phyloP scores from a whole-genome alignment of 2,329 filamentous ascomycete species.

The Ophiostoma angusticollis region DNA sequence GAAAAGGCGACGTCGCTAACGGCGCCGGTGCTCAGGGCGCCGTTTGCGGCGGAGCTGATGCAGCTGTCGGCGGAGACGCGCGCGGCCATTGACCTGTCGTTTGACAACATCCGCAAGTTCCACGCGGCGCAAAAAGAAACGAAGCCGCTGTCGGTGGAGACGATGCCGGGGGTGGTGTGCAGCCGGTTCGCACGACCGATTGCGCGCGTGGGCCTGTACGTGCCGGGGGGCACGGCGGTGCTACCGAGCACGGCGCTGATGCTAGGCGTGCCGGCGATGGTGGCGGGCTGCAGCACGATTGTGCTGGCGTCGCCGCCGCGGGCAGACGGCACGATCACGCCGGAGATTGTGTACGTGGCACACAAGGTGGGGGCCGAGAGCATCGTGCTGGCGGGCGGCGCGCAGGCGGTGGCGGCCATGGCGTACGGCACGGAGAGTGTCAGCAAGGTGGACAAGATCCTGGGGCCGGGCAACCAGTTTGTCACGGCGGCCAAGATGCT shows the following conservation, averaged over 20 bases:
- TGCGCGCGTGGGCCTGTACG: slow-evolving; percentile 89
- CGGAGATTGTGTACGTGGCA: slow-evolving; percentile 93
- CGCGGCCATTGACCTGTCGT: slow-evolving; percentile 85
- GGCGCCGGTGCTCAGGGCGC: slow-evolving; percentile 78
- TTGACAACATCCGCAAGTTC: slow-evolving; percentile 88
- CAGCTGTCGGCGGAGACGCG: slow-evolving; percentile 70
- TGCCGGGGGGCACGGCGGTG: slow-evolving; percentile 94
- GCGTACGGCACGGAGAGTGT: slow-evolving; percentile 93
- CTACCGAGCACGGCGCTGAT: slow-evolving; percentile 93
- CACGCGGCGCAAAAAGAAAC: slow-evolving; percentile 83
- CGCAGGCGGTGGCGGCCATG: slow-evolving; percentile 91
- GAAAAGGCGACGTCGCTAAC: slow-evolving; percentile 88
- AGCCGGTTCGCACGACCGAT: slow-evolving; percentile 87
- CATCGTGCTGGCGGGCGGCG: slow-evolving; percentile 90
- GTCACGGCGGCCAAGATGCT: slow-evolving; percentile 98
- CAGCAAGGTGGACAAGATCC: slow-evolving; percentile 95
- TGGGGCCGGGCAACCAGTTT: slow-evolving; percentile 95
- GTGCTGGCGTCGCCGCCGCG: slow-evolving; percentile 86
- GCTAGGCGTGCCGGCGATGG: slow-evolving; percentile 95
- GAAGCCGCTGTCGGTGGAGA: slow-evolving; percentile 75
- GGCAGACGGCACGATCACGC: slow-evolving; percentile 77
- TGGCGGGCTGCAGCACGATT: slow-evolving; percentile 91
- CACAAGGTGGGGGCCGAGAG: slow-evolving; percentile 94
- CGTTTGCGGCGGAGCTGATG: slow-evolving; percentile 80
- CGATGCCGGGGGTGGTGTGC: slow-evolving; percentile 94